Conservation (phyloP, 495 filamentous ascomycete genomes). For the Bacidia gigantensis region DNA sequence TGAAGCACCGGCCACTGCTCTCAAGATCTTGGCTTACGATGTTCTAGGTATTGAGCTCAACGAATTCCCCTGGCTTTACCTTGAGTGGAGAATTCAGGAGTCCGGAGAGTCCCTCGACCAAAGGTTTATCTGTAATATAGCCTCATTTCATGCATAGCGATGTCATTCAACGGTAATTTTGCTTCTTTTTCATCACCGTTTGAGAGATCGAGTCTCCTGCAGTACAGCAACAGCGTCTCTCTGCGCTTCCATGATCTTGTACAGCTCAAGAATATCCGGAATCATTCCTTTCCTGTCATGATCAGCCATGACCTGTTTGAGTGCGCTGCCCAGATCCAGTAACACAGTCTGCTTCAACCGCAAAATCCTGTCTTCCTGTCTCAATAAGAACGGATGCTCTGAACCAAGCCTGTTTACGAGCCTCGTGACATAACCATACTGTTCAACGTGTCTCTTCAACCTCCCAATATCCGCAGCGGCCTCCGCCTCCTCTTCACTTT, state of each 20-base stretch:
- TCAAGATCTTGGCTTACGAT: neutral
- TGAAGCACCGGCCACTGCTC: neutral
- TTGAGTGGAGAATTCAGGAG: constrained; percentile 63
- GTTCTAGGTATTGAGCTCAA: constrained; percentile 66
- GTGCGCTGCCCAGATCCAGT: constrained; percentile 64
- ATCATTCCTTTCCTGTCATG: constrained; percentile 38
- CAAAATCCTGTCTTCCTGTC: constrained; percentile 41
- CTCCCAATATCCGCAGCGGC: constrained; percentile 35
- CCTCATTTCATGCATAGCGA: neutral
- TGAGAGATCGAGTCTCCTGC: constrained; percentile 29
- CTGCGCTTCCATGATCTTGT: constrained; percentile 62
- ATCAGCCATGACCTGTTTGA: constrained; percentile 53
- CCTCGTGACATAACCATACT: constrained; percentile 42
- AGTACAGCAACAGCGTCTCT: constrained; percentile 47
- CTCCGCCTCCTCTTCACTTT: constrained; percentile 36
- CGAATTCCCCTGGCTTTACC: constrained; percentile 71
- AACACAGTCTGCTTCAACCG: constrained; percentile 64
- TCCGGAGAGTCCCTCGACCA: constrained; percentile 39
- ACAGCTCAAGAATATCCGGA: constrained; percentile 61
- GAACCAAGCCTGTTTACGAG: constrained; percentile 37
- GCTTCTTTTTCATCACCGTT: neutral
- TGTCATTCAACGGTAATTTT: neutral
- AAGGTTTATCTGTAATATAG: constrained; percentile 35
- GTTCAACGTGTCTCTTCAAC: constrained; percentile 42
- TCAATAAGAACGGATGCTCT: constrained; percentile 51